Evolutionary conservation across 1,139 yeast genomes (phyloP), one percentile per base, ranked within the genome.

Genomic region (Blastobotrys illinoisensis): DNA sequence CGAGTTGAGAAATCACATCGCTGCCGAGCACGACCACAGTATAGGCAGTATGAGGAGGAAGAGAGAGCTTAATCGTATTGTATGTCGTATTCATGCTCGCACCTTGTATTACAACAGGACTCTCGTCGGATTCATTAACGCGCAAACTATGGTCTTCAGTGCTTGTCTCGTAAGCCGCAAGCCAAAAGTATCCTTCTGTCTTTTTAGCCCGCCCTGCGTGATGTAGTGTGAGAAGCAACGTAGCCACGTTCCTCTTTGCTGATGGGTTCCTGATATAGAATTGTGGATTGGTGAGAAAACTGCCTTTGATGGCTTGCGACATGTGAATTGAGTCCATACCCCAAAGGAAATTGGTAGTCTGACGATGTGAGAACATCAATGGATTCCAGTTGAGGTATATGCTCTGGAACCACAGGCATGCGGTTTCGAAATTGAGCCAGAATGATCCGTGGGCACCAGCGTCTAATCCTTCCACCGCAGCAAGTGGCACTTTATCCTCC

Each of bases 351-450:
- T 73, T 75, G 0, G 68, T 57, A 1, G 63, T 60, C n/a, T 62
- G 54, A 2, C 66, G 63, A 52, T 62, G 62, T 16, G 64, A 59
- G 60, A 78, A 79, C 28, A 70, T 59, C 1, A 56, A 47, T 0
- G 82, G 78, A 58, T 82, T 75, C 95, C 95, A 86, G 64, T 85
- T 87, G 47, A 88, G 60, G 64, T 88, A 89, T 2, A 86, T 58
- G 47, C 78, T 81, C 18, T 74, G 73, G 65, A 86, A 84, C 47
- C 76, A 71, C n/a, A 73, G 69, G 50, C 78, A 69, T n/a, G 76
- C 56, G 3, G 67, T 67, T 13, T 64, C 63, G 53, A 69, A 70
- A 24, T 65, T 62, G 47, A 78, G 71, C 79, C 64, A 67, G 26
- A 54, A 65, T 43, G 56, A 55, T 20, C 61, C 48, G 57, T 55